Percentiles rank a stretch among this genome's conserved stretches.
These are phyloP conservation scores for Ajuga reptans DNA, from an alignment of 305 asterid species.

Conservation along the genomic window DNA sequence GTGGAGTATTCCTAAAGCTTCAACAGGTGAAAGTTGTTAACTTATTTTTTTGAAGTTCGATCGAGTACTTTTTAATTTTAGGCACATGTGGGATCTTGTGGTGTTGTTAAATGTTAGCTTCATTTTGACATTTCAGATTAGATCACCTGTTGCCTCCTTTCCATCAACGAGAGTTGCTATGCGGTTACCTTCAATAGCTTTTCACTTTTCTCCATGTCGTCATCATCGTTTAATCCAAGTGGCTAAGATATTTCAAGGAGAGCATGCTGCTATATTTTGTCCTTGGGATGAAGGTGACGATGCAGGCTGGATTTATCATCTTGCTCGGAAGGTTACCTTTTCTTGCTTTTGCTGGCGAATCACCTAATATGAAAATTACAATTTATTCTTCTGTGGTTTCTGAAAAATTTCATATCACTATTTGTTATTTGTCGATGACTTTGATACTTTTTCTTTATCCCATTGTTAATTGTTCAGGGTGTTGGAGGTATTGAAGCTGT, in stretches of 20 bases:
- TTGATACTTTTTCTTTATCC: not conserved
- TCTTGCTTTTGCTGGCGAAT: not conserved
- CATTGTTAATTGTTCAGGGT: constrained; percentile 46
- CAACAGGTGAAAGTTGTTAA: constrained; percentile 58
- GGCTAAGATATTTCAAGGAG: constrained; percentile 62
- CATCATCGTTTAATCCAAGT: constrained; percentile 93
- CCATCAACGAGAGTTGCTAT: constrained; percentile 78
- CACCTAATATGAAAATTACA: not conserved
- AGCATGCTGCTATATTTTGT: constrained; percentile 40
- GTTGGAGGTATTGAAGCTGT: constrained; percentile 95
- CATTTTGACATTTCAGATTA: constrained; percentile 50
- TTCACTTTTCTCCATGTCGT: constrained; percentile 92
- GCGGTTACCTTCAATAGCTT: constrained; percentile 75
- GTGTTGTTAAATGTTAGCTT: not conserved
- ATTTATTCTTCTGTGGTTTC: not conserved
- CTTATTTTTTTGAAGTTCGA: constrained; percentile 12
- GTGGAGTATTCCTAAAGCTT: constrained; percentile 82
- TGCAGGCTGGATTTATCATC: constrained; percentile 75
- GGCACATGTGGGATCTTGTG: not conserved
- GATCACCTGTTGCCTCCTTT: constrained; percentile 56
- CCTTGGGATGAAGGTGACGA: constrained; percentile 93
- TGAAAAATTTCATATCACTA: not conserved
- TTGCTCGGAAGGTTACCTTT: constrained; percentile 63
- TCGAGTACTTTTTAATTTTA: not conserved
- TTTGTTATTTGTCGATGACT: no score